These are phyloP conservation scores for Fomitopsis palustris DNA, from an alignment of 1,284 basidiomycete genomes.

Conservation along the genomic window DNA sequence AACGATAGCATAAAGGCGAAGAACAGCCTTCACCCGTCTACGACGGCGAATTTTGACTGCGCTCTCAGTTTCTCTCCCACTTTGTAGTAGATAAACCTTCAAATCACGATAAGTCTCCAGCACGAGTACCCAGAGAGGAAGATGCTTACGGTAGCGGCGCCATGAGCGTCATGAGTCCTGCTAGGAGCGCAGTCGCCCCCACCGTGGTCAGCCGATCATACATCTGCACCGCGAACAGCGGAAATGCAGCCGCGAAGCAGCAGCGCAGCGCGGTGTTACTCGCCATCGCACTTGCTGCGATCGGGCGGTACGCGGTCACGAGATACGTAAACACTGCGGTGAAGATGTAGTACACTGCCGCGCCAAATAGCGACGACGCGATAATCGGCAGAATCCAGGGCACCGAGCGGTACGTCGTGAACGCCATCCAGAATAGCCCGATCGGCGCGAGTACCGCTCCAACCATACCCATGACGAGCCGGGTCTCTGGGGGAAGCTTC, in stretches of 20 bases:
- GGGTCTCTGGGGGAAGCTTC: slow-evolving; percentile 63
- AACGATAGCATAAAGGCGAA: too few species aligned
- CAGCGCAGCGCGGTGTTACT: slow-evolving; percentile 67
- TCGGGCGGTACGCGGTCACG: slow-evolving; percentile 70
- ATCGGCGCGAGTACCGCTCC: slow-evolving; percentile 70
- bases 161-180: slow-evolving; percentile 65
- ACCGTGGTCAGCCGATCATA: slow-evolving; percentile 61
- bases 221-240: slow-evolving; percentile 64
- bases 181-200: slow-evolving; percentile 75
- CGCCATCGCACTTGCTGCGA: slow-evolving; percentile 77
- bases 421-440: slow-evolving; percentile 66
- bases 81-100: slow-evolving; percentile 38
- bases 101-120: neutral
- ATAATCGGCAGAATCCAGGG: slow-evolving; percentile 76
- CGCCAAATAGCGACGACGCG: slow-evolving; percentile 58
- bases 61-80: slow-evolving; percentile 37
- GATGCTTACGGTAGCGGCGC: slow-evolving; percentile 65
- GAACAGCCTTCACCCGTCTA: neutral
- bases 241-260: slow-evolving; percentile 69
- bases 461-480: slow-evolving; percentile 63
- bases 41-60: slow-evolving; percentile 32
- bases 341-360: slow-evolving; percentile 59
- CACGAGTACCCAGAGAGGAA: neutral
- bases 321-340: slow-evolving; percentile 71
- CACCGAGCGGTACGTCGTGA: slow-evolving; percentile 62